These are phyloP conservation scores for Cordyceps militaris DNA, from an alignment of 2,329 filamentous ascomycete species.

Conservation along the genomic window DNA sequence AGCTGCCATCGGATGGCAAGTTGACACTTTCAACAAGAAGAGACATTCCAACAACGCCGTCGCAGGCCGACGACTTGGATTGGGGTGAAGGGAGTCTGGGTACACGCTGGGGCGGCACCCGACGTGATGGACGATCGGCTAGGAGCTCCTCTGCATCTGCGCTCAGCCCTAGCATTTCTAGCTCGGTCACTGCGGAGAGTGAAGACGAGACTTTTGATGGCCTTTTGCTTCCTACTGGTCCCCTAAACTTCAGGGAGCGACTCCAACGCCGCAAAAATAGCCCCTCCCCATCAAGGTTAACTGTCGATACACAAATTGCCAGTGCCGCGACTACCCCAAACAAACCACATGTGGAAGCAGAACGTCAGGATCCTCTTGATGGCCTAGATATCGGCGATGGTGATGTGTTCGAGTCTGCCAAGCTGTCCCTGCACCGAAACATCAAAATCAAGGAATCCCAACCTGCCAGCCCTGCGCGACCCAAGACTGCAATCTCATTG, in stretches of 20 bases:
- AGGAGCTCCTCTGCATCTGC: constrained; percentile 83
- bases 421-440: constrained; percentile 82
- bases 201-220: constrained; percentile 90
- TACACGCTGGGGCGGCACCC: constrained; percentile 81
- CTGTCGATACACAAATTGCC: constrained; percentile 27
- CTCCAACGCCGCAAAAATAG: constrained; percentile 64
- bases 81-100: constrained; percentile 92
- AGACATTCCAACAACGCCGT: constrained; percentile 57
- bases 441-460: constrained; percentile 74
- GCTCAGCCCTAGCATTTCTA: constrained; percentile 86
- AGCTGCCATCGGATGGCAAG: constrained; percentile 60
- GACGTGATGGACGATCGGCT: constrained; percentile 69
- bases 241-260: constrained; percentile 74
- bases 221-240: constrained; percentile 76
- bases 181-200: constrained; percentile 84
- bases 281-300: constrained; percentile 45
- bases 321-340: constrained; percentile 18
- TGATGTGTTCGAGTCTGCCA: constrained; percentile 72
- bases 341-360: constrained; percentile 32
- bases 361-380: constrained; percentile 73
- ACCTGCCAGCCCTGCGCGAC: constrained; percentile 61
- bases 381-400: constrained; percentile 82
- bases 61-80: constrained; percentile 70
- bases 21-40: constrained; percentile 56
- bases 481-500: constrained; percentile 71